Conservation (phyloP, 2,329 filamentous ascomycete species). For the Aspergillus sergii region DNA sequence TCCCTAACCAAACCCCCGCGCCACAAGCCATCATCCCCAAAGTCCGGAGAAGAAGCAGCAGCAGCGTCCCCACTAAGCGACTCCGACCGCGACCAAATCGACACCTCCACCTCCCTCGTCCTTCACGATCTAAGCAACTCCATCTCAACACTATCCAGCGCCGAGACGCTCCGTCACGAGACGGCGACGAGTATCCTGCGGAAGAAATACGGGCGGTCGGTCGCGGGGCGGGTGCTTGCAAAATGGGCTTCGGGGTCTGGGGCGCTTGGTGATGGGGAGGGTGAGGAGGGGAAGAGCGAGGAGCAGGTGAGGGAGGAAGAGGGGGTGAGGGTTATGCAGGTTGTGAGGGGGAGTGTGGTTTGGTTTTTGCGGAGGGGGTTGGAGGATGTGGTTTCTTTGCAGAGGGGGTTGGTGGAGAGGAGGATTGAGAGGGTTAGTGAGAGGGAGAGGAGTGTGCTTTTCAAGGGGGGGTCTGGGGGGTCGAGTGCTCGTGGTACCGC, state of each 20-base stretch:
- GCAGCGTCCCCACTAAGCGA: slow-evolving; percentile 61
- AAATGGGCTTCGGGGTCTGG: slow-evolving; percentile 54
- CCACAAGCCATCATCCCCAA: slow-evolving; percentile 59
- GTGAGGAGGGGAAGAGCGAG: slow-evolving; percentile 53
- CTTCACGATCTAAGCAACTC: slow-evolving; percentile 82
- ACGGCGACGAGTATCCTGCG: slow-evolving; percentile 71
- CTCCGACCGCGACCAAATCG: slow-evolving; percentile 80
- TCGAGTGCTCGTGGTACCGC: neutral
- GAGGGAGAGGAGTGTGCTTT: slow-evolving; percentile 82
- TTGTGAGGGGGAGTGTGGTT: slow-evolving; percentile 79
- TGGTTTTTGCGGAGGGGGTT: slow-evolving; percentile 78
- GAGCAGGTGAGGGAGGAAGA: slow-evolving; percentile 77
- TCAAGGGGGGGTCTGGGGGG: slow-evolving; percentile 55
- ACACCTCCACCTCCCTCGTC: slow-evolving; percentile 81
- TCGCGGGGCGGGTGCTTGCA: slow-evolving; percentile 62
- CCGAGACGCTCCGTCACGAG: slow-evolving; percentile 78
- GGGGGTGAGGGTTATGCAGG: slow-evolving; percentile 64
- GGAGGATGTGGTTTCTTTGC: slow-evolving; percentile 74
- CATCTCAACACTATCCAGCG: slow-evolving; percentile 77
- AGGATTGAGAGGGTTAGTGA: slow-evolving; percentile 82
- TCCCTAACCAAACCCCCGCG: slow-evolving; percentile 58
- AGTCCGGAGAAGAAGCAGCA: no score
- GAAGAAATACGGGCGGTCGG: slow-evolving; percentile 66
- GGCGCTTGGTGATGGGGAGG: slow-evolving; percentile 26
- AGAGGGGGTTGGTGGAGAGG: slow-evolving; percentile 92